These are phyloP conservation scores for Mycosphaerella arachidis DNA, from an alignment of 2,329 filamentous ascomycete genomes.

Conservation along the genomic window DNA sequence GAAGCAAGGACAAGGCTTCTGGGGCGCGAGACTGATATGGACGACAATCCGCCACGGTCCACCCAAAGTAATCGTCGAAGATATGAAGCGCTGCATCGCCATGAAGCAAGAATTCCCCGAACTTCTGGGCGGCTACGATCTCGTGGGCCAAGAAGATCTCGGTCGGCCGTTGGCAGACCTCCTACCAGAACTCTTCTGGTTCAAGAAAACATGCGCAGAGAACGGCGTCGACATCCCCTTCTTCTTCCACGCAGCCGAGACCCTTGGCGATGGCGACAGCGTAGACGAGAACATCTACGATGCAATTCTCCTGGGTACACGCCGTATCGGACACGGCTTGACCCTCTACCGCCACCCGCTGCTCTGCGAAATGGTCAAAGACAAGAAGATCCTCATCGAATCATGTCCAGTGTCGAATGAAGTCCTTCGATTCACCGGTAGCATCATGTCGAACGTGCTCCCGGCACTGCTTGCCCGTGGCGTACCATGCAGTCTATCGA, in stretches of 20 bases:
- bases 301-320: constrained; percentile 77
- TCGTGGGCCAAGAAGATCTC: constrained; percentile 81
- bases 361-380: constrained; percentile 80
- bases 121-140: constrained; percentile 79
- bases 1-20: constrained; percentile 69
- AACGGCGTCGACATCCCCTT: constrained; percentile 81
- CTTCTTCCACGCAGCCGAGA: constrained; percentile 93
- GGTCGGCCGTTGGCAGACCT: constrained; percentile 72
- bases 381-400: constrained; percentile 82
- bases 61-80: constrained; percentile 63
- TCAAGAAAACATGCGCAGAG: constrained; percentile 75
- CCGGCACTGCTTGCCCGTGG: constrained; percentile 81
- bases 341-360: constrained; percentile 88
- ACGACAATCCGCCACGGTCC: constrained; percentile 63
- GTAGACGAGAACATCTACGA: constrained; percentile 86
- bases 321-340: constrained; percentile 85
- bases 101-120: constrained; percentile 76
- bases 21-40: constrained; percentile 83
- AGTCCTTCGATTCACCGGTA: constrained; percentile 71
- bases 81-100: constrained; percentile 81
- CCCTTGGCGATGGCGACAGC: constrained; percentile 69
- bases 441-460: constrained; percentile 72
- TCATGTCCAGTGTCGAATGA: constrained; percentile 90
- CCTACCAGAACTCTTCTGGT: constrained; percentile 86
- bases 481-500: constrained; percentile 77